Evolutionary conservation across 2,329 filamentous ascomycete genomes (phyloP).

Genomic region (Talaromyces sp.): DNA sequence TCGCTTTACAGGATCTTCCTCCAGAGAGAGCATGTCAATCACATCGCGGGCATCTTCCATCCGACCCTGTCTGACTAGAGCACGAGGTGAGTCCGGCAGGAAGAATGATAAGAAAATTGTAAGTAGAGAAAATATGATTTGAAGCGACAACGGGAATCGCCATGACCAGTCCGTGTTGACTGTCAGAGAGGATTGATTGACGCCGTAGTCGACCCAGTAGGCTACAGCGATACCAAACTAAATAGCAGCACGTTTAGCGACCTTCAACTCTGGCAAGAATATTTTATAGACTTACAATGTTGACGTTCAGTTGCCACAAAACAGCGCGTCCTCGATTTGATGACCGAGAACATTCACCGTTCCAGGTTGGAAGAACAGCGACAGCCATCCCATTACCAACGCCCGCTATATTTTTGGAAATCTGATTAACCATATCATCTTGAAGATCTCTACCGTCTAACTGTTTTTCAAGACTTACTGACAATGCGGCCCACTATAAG

Average conservation of each 20-base stretch:
- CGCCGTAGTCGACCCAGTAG: conserved; percentile 19
- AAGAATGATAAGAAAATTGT: conserved; percentile 12
- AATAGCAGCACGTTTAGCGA: conserved; percentile 10
- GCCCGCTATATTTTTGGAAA: conserved; percentile 30
- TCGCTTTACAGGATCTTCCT: not conserved
- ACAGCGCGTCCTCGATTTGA: conserved; percentile 11
- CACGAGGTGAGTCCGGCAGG: not conserved
- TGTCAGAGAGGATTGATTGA: conserved; percentile 16
- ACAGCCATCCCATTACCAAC: conserved; percentile 32
- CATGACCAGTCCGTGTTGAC: conserved; percentile 19
- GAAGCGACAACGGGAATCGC: conserved; percentile 17
- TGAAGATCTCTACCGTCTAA: no score
- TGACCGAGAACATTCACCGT: conserved; percentile 17
- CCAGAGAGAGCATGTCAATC: not conserved
- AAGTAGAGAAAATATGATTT: conserved; percentile 12
- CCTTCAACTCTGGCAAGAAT: conserved; percentile 14
- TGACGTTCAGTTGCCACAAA: not conserved
- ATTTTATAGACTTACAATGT: conserved; percentile 11
- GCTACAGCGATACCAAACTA: conserved; percentile 8
- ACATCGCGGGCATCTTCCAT: not conserved
- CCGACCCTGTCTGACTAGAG: not conserved
- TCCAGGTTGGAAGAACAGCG: conserved; percentile 15
- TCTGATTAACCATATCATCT: no score
- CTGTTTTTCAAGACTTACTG: not conserved
- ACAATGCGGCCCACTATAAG: conserved; percentile 52